Evolutionary conservation across 768 basidiomycete genomes (phyloP).

Genomic region (Kwoniella sp.): DNA sequence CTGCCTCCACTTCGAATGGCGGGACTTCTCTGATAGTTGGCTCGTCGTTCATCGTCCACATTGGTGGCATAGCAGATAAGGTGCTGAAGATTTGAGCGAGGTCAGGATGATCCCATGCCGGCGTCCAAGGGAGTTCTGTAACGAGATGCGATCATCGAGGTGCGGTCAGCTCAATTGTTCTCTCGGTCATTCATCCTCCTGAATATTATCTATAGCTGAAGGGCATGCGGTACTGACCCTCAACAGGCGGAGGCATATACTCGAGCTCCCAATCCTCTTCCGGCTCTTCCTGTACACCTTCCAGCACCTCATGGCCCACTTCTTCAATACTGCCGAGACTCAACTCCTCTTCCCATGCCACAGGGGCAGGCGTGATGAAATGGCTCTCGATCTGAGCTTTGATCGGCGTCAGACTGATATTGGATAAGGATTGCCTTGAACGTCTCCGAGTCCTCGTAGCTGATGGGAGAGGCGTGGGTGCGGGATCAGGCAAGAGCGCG

Average conservation of each 20-base stretch:
- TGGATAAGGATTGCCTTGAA: constrained; percentile 30
- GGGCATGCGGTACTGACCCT: constrained; percentile 7
- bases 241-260: constrained; percentile 20
- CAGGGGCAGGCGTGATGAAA: constrained; percentile 35
- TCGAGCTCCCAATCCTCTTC: constrained; percentile 57
- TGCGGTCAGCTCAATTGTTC: too few species aligned
- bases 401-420: constrained; percentile 24
- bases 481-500: constrained; percentile 7
- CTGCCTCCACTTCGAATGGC: not conserved
- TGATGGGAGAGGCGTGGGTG: constrained; percentile 41
- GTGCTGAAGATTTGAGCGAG: constrained; percentile 11
- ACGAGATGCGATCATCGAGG: not conserved
- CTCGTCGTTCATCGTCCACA: constrained; percentile 16
- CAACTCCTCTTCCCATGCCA: constrained; percentile 43
- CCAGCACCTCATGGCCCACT: constrained; percentile 15
- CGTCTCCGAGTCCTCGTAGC: constrained; percentile 35
- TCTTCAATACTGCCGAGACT: constrained; percentile 36
- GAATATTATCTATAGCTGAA: too few species aligned
- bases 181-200: too few species aligned
- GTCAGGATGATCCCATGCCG: constrained; percentile 22
- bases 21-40: constrained; percentile 10
- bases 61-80: constrained; percentile 6
- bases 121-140: constrained; percentile 23
- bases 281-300: constrained; percentile 25
- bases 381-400: constrained; percentile 18